phyloP scores from a whole-genome alignment of 371 early-diverging fungal genomes.

The Smittium culicis region DNA sequence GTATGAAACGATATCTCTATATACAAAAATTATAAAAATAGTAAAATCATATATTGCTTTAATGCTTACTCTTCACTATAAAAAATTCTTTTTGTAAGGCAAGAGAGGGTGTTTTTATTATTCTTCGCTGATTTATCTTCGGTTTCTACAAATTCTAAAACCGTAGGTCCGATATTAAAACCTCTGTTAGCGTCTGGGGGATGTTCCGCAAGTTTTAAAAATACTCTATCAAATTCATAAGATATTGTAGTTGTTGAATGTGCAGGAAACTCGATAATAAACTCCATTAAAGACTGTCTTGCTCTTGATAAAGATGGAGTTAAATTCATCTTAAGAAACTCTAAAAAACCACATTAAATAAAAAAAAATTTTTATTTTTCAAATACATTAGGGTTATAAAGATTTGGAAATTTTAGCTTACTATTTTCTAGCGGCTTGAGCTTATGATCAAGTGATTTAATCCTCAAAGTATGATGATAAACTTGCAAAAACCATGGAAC shows the following conservation, averaged over 20 bases:
- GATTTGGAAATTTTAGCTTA: neutral
- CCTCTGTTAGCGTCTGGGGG: slow-evolving; percentile 94
- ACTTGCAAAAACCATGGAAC: slow-evolving; percentile 85
- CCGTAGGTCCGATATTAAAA: slow-evolving; percentile 66
- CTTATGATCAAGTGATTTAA: slow-evolving; percentile 18
- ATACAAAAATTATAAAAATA: too few species aligned
- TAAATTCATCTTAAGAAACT: slow-evolving; percentile 40
- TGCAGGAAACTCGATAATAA: slow-evolving; percentile 50
- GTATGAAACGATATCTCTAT: too few species aligned
- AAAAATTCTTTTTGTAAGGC: too few species aligned
- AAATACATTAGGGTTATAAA: neutral
- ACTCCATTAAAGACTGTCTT: slow-evolving; percentile 68
- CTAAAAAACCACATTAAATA: too few species aligned
- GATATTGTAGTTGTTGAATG: slow-evolving; percentile 46
- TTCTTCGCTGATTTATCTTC: neutral
- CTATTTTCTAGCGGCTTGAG: neutral
- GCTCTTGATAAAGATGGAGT: slow-evolving; percentile 64
- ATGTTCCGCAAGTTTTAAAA: slow-evolving; percentile 86
- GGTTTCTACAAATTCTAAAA: slow-evolving; percentile 17
- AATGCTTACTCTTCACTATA: too few species aligned
- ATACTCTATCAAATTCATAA: slow-evolving; percentile 73
- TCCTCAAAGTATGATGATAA: slow-evolving; percentile 69
- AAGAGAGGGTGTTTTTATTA: too few species aligned
- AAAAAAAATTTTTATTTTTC: too few species aligned
- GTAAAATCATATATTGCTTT: too few species aligned